Base-by-base conservation (phyloP, 2,329 filamentous ascomycete species). In the Aspergillus cejpii region DNA sequence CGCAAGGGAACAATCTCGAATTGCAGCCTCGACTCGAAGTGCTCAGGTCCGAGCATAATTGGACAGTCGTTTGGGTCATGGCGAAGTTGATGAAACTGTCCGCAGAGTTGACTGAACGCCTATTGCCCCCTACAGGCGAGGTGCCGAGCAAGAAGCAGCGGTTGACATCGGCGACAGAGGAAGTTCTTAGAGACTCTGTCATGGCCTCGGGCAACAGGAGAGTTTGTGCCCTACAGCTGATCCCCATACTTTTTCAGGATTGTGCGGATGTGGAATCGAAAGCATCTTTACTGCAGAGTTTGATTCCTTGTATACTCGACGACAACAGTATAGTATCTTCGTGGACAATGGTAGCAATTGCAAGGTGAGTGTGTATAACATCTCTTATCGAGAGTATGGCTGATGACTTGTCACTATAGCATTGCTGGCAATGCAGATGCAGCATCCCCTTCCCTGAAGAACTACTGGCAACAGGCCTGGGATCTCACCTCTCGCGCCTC, bases 311-410 rank as follows among this genome's bases (percentile, higher is more conserved):
- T 42, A 78, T 85, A 34, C 74, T 78, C 7, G 85, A 92, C 58
- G 90, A 94, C 56, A 81, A 84, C 53, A 68, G 70, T 11, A 65
- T 67, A 6, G 71, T 83, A 31, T 78, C 83, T 6, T 87, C 83
- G 0, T 98, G 92, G 92, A 84, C 88, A 14, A 80, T 94, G 72
- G 65, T 96, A 41, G 84, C 83, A n/a, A 80, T 88, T 60, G 75
- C 87, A 50, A 87, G 85, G 87, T 90, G 70, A 60, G 75, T 66
- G 19, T 29, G 2, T 11, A 34, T 12, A 27, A 14, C 15, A 15
- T 4, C 38, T 28, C 23, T 37, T 15, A 14, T 41, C 5, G 19
- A 10, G 12, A 28, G 31, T 36, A 19, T 15, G 34, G 41, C 44
- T 56, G 41, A 51, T 38, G n/a, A 48, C 24, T 37, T 23, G 34